Conservation (phyloP, 257 asterid species). For the Solanum sejunctum region DNA sequence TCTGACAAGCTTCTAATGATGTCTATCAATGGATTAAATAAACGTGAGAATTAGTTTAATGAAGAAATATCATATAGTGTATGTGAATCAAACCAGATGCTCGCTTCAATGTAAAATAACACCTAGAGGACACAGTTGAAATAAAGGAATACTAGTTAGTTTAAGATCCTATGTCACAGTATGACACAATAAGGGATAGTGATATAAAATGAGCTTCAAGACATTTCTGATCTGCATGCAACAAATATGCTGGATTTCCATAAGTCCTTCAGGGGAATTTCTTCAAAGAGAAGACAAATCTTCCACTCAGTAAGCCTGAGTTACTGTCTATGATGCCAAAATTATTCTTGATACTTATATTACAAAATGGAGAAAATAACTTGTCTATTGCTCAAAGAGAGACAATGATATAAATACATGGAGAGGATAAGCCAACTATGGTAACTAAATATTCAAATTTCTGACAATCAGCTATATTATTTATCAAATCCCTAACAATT, state of each 20-base stretch:
- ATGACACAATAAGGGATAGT: neutral
- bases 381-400: no score
- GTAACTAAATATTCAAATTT: no score
- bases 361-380: no score
- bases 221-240: neutral
- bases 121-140: neutral
- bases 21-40: neutral
- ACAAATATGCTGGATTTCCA: neutral
- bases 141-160: neutral
- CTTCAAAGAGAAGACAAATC: neutral
- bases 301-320: neutral
- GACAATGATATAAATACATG: no score
- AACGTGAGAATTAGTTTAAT: neutral
- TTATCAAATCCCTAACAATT: no score
- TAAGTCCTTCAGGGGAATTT: neutral
- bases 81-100: neutral
- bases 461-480: no score
- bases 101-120: neutral
- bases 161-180: neutral
- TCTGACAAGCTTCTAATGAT: neutral
- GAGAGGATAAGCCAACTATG: no score
- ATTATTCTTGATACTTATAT: neutral
- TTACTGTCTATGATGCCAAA: neutral
- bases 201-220: neutral
- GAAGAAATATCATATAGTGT: neutral